phyloP scores from a whole-genome alignment of 2,329 filamentous ascomycete species.

The Exophiala spinifera region DNA sequence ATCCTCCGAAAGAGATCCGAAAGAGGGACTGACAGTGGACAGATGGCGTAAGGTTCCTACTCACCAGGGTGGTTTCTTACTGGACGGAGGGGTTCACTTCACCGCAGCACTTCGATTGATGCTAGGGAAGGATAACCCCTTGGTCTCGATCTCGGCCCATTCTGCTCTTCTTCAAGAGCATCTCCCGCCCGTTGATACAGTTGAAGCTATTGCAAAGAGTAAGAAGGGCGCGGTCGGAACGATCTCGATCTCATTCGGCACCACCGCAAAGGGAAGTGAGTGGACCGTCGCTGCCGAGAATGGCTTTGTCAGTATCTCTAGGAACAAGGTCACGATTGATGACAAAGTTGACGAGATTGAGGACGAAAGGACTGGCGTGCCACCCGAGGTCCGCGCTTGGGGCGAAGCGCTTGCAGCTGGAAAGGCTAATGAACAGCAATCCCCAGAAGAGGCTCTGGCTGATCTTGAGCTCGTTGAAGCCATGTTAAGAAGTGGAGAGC shows the following conservation, averaged over 20 bases:
- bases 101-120: constrained; percentile 52
- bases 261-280: constrained; percentile 47
- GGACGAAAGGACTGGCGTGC: constrained; percentile 51
- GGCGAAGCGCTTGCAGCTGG: constrained; percentile 47
- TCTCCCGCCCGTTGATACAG: constrained; percentile 56
- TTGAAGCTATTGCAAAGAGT: constrained; percentile 51
- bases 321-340: constrained; percentile 37
- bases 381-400: constrained; percentile 53
- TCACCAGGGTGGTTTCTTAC: constrained; percentile 58
- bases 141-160: constrained; percentile 48
- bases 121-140: constrained; percentile 43
- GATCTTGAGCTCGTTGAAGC: constrained; percentile 31
- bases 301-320: constrained; percentile 47
- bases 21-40: constrained; percentile 38
- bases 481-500: constrained; percentile 36
- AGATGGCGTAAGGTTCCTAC: constrained; percentile 55
- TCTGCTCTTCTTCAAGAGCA: constrained; percentile 50
- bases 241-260: constrained; percentile 52
- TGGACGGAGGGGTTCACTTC: constrained; percentile 59
- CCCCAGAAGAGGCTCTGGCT: constrained; percentile 44
- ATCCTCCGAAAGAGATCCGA: constrained; percentile 26
- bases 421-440: constrained; percentile 42
- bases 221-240: constrained; percentile 50
- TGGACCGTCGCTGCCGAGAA: constrained; percentile 52
- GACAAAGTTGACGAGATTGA: constrained; percentile 42